These are phyloP conservation scores for Boehmeria nivea DNA, from an alignment of 306 rosid genomes.

Conservation along the genomic window DNA sequence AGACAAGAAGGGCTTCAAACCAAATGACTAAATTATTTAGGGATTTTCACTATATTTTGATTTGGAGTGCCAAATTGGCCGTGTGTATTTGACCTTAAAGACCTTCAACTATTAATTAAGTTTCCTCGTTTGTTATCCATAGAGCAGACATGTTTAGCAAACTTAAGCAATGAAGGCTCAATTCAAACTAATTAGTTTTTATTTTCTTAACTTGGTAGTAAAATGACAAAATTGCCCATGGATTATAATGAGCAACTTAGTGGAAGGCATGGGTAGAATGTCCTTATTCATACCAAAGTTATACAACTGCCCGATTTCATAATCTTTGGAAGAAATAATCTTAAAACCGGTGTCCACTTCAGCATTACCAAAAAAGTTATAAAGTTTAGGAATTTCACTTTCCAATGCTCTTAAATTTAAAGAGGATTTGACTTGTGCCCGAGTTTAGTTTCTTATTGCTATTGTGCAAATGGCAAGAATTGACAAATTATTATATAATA, in stretches of 20 bases:
- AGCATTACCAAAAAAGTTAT: constrained; percentile 7
- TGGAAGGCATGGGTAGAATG: neutral
- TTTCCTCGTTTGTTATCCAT: no score
- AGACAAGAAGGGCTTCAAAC: constrained; percentile 36
- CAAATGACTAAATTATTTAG: constrained; percentile 22
- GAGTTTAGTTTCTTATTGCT: neutral
- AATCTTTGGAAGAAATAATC: constrained; percentile 8
- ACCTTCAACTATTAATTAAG: constrained; percentile 15
- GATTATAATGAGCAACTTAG: neutral
- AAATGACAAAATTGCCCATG: neutral
- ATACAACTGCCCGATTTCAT: neutral
- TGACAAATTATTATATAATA: neutral
- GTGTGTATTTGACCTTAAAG: constrained; percentile 6
- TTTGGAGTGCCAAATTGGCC: constrained; percentile 17
- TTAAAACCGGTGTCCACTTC: constrained; percentile 10
- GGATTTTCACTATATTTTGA: constrained; percentile 8
- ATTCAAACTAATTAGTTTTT: no score
- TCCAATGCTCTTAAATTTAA: constrained; percentile 23
- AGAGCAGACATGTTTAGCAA: constrained; percentile 24
- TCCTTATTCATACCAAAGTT: neutral
- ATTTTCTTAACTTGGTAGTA: no score
- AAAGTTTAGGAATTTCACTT: constrained; percentile 12
- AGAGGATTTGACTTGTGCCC: constrained; percentile 12
- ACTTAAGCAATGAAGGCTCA: constrained; percentile 9
- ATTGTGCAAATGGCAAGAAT: neutral